Conservation (phyloP, 495 filamentous ascomycete genomes). For the Penicillium cataractarum region DNA sequence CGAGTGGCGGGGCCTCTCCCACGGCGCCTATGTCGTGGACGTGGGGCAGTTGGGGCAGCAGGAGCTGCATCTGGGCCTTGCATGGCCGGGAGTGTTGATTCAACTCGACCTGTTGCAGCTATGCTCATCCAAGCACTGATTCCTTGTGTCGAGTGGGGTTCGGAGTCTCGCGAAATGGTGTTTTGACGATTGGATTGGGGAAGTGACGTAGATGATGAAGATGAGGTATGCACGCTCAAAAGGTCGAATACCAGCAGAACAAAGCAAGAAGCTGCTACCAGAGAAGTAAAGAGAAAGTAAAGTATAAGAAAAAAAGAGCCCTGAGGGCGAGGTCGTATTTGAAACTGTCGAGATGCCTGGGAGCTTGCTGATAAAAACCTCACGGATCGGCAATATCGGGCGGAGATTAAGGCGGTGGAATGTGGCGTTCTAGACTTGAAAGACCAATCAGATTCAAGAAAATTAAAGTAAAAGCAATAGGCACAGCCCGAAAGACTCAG, state of each 20-base stretch:
- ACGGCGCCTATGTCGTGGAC: slow-evolving; percentile 37
- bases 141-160: background rate
- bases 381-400: slow-evolving; percentile 23
- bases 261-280: background rate
- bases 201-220: background rate
- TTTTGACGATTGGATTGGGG: background rate
- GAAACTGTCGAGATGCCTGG: slow-evolving; percentile 16
- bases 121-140: background rate
- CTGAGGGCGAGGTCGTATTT: slow-evolving; percentile 11
- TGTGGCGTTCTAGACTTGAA: slow-evolving; percentile 5
- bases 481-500: no score
- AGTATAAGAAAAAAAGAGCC: slow-evolving; percentile 10
- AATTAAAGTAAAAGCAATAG: background rate
- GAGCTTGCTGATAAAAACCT: slow-evolving; percentile 25
- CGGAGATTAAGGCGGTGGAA: slow-evolving; percentile 24
- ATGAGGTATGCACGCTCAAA: background rate
- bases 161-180: slow-evolving; percentile 4
- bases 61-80: slow-evolving; percentile 18
- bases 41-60: slow-evolving; percentile 29
- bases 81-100: slow-evolving; percentile 21
- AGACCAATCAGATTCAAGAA: background rate
- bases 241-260: background rate
- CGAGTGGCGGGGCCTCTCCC: slow-evolving; percentile 38
- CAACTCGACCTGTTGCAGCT: background rate
- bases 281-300: background rate